These are phyloP conservation scores for Ophiostoma populinum DNA, from an alignment of 2,329 filamentous ascomycete species.

Conservation along the genomic window DNA sequence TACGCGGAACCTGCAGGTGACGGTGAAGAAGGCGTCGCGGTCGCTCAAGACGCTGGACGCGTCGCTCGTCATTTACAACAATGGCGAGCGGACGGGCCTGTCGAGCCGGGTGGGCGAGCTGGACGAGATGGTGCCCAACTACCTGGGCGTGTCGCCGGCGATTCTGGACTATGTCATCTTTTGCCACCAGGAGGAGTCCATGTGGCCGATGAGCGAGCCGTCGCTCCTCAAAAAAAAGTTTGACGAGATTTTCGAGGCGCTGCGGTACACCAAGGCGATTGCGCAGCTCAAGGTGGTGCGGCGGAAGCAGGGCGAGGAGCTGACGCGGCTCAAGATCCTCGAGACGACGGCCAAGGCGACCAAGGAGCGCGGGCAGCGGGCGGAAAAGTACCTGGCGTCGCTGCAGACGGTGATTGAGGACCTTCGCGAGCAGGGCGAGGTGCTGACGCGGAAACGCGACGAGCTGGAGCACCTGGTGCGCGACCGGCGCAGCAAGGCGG, in stretches of 20 bases:
- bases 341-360: slow-evolving; percentile 45
- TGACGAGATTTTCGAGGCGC: slow-evolving; percentile 92
- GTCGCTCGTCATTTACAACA: slow-evolving; percentile 54
- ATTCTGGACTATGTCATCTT: slow-evolving; percentile 93
- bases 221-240: slow-evolving; percentile 78
- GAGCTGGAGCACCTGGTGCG: slow-evolving; percentile 28
- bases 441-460: slow-evolving; percentile 42
- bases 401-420: slow-evolving; percentile 50
- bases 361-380: slow-evolving; percentile 66
- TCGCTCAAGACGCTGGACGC: slow-evolving; percentile 75
- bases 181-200: slow-evolving; percentile 92
- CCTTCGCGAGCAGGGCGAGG: slow-evolving; percentile 38
- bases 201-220: slow-evolving; percentile 92
- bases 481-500: slow-evolving; percentile 55
- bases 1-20: slow-evolving; percentile 70
- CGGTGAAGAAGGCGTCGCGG: slow-evolving; percentile 62
- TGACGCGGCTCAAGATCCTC: slow-evolving; percentile 54
- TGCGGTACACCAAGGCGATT: slow-evolving; percentile 94
- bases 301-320: slow-evolving; percentile 65
- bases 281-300: slow-evolving; percentile 79
- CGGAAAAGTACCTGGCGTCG: slow-evolving; percentile 45
- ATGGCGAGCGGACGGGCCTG: slow-evolving; percentile 62
- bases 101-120: slow-evolving; percentile 71
- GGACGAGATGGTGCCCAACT: slow-evolving; percentile 67
- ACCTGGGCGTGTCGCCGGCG: slow-evolving; percentile 76